These are phyloP conservation scores for Taxawa tesnikishii DNA, from an alignment of 2,329 filamentous ascomycete species.

Conservation along the genomic window DNA sequence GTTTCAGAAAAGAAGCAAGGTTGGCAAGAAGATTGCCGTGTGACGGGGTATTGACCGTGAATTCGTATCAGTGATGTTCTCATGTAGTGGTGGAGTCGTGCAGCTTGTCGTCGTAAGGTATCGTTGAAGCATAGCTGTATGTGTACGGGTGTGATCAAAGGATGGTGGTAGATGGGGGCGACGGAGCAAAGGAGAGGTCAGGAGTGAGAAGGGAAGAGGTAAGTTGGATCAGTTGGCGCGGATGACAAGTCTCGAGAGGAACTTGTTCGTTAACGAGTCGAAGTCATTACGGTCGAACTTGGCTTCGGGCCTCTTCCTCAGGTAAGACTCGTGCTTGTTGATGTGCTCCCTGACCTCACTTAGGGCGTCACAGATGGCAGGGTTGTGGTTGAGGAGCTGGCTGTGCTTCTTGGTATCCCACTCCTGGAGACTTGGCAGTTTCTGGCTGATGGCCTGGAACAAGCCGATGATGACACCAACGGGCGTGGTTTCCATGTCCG, in stretches of 20 bases:
- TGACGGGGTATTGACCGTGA: neutral
- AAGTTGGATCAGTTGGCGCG: slow-evolving; percentile 57
- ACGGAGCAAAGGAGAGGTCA: neutral
- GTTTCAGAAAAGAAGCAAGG: neutral
- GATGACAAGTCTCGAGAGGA: slow-evolving; percentile 90
- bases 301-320: slow-evolving; percentile 64
- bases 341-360: slow-evolving; percentile 90
- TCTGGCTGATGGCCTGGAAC: slow-evolving; percentile 96
- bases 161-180: neutral
- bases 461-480: slow-evolving; percentile 93
- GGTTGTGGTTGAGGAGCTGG: slow-evolving; percentile 80
- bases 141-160: neutral
- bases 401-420: slow-evolving; percentile 92
- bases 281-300: slow-evolving; percentile 89
- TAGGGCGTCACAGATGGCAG: slow-evolving; percentile 87
- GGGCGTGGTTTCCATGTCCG: slow-evolving; percentile 90
- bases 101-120: neutral
- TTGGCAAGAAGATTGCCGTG: neutral
- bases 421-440: slow-evolving; percentile 81
- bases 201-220: neutral
- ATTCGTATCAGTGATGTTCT: neutral
- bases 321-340: slow-evolving; percentile 81
- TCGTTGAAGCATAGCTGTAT: neutral
- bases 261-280: slow-evolving; percentile 93
- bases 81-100: neutral